Base-by-base conservation (phyloP, 2,329 filamentous ascomycete genomes). In the Dothistroma septosporum region DNA sequence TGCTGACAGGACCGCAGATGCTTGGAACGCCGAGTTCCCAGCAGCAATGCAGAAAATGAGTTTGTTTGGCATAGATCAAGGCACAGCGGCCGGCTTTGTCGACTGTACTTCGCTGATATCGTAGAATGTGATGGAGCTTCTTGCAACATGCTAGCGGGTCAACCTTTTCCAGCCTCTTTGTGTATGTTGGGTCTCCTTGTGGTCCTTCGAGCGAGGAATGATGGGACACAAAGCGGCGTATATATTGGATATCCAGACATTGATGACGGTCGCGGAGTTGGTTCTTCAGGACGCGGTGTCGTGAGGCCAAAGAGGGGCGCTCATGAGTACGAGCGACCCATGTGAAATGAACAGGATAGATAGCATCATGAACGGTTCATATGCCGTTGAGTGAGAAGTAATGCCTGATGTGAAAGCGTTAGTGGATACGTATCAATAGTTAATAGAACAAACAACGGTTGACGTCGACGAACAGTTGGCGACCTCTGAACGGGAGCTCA, bases 31-130 rank as follows among this genome's bases (percentile, higher is more conserved):
- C 10, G 61, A 56, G 19, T 68, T 68, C 44, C 47, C 61, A 5
- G 52, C 53, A 19, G 64, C 64, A 16, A 68, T 69, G 65, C 31
- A 54, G 10, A 65, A 64, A 53, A 28, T 69, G 59, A 68, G 66
- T 49, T 41, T 68, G 19, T 58, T 68, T 47, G 67, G 67, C 8
- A 66, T 69, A 52, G 65, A 66, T 9, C 33, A 58, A 4, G 59
- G 50, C 19, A 46, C 35, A 11, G 55, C 57, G 12, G 37, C 41
- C 22, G 48, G 35, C 19, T 65, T 70, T 24, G 48, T 63, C 2
- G 67, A 70, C 49, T 70, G 68, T 48, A 68, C 67, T 14, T 50
- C 47, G 21, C 16, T 50, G 7, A 24, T 50, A 11, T 50, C 47
- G 21, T 50, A 21, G 24, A 16, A 7, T 37, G 35, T 11, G 24